phyloP scores from a whole-genome alignment of 371 early-diverging fungal species.

The Massospora cicadina region DNA sequence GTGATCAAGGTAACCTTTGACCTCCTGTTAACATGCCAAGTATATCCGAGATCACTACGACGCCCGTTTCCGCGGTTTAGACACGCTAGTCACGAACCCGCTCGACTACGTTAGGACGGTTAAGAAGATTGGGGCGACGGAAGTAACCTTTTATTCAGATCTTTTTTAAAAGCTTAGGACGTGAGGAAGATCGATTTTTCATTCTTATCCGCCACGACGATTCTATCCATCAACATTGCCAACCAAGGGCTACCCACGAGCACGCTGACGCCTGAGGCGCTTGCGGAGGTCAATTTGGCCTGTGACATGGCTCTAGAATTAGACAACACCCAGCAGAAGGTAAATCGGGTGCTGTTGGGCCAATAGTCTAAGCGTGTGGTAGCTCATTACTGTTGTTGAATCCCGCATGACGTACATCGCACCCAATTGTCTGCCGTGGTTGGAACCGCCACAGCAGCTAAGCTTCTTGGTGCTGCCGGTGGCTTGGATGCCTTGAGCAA shows the following conservation, averaged over 20 bases:
- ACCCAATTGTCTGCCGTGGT: conserved; percentile 83
- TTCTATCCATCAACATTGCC: conserved; percentile 7
- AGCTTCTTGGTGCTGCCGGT: conserved; percentile 78
- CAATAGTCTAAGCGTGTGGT: not conserved
- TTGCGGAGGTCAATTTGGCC: conserved; percentile 51
- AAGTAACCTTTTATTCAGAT: conserved; percentile 14
- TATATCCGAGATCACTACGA: conserved; percentile 81
- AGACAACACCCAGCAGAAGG: conserved; percentile 42
- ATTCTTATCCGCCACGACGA: not conserved
- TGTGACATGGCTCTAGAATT: conserved; percentile 63
- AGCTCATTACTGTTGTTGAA: conserved; percentile 79
- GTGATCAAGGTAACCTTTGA: conserved; percentile 54
- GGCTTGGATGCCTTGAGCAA: conserved; percentile 71
- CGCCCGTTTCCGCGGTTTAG: conserved; percentile 76
- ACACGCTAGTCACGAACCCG: conserved; percentile 67
- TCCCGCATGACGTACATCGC: conserved; percentile 84
- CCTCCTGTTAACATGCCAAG: conserved; percentile 19
- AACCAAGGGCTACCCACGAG: conserved; percentile 1
- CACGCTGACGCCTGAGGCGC: conserved; percentile 22
- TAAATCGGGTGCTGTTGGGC: conserved; percentile 12
- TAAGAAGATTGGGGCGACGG: conserved; percentile 60
- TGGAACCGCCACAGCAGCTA: conserved; percentile 76
- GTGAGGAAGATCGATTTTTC: not conserved
- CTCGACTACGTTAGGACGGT: conserved; percentile 80
- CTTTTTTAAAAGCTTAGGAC: not conserved